Evolutionary conservation across 108 stramenopile species (phyloP), one percentile per base, ranked within the genome.

Genomic region (Parmales sp.): DNA sequence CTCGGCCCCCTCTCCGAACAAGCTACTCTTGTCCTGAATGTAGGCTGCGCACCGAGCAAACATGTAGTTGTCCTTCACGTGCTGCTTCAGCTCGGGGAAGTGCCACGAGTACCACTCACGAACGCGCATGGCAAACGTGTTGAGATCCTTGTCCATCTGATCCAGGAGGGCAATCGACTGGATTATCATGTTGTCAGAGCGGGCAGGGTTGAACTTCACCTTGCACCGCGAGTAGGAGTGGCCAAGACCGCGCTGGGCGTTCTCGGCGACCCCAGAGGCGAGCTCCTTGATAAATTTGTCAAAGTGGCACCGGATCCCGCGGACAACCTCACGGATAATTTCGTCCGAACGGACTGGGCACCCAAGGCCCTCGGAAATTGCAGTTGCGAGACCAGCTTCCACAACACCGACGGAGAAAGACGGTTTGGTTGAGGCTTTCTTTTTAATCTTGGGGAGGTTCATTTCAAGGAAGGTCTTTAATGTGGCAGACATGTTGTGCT

Each of bases 71-170:
- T 99, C 96, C 73, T 95, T 96, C 65, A 98, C 86, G 39, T 97
- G 77, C 75, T 84, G 77, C 38, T 39, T 71, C 63, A 81, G 76
- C 72, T 80, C 86, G 39, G 99, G 99, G 80, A 99, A 98, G 83
- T 99, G 99, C 97, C 97, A 98, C 49, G 97, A 96, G 80, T 97
- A 99, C 99, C 99, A 99, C 83, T 99, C 99, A 77, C 92, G 90
- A 19, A 98, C 97, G 50, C 99, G 79, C 99, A 99, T 99, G 60
- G 99, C 99, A 76, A 98, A 99, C 5, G 95, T 98, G 77, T 99
- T 99, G 80, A 99, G 97, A 83, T 99, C 99, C 87, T 99, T 99
- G 79, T 99, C 99, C 36, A 99, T 81, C 72, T 99, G 97, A 78
- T 99, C 99, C 71, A 99, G 82, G 50, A 99, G 79, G 7, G 95